Evolutionary conservation across 1,139 yeast species (phyloP), one percentile per base, ranked within the genome.

Genomic region (Yamadazyma jaroonii): DNA sequence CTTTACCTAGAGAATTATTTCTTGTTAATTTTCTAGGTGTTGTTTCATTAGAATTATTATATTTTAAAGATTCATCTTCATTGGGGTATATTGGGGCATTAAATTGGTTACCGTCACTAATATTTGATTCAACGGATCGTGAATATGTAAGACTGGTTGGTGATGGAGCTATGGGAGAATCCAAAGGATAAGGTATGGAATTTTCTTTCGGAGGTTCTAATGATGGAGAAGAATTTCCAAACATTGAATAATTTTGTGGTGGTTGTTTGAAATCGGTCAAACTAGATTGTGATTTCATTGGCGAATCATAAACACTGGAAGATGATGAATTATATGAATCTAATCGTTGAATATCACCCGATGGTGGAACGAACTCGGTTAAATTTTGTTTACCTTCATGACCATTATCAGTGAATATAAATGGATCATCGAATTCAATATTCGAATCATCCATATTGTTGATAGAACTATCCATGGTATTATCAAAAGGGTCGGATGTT

Each of bases 141-240:
- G 42, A 20, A 28, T 26, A 35, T 6, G 30, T 17, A 3, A 31
- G 5, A 29, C 43, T 41, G 22, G 46, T 37, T 7, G 49, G 45
- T 11, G 55, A 49, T n/a, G 50, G 41, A 3, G 42, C 46, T 17
- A 50, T 48, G 1, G 56, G 50, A 3, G 54, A 45, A 33, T 50
- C 50, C 13, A 52, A 32, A 2, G 59, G 59, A 37, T 55, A 55
- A 6, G 57, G 57, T 3, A 34, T 39, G 13, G 27, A 25, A 4
- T 5, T 6, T 10, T 27, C 17, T 9, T 11, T 11, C 6, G 29
- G 29, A 4, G 20, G 20, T 17, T 17, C 20, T 6, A 17, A 17
- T 8, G 49, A 41, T 11, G 40, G 38, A 10, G 47, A 32, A 2
- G 49, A 46, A 27, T 37, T 40, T 24, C 46, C 37, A 34, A 40